Conservation (phyloP, 2,329 filamentous ascomycete genomes). For the Alternaria conjuncta region DNA sequence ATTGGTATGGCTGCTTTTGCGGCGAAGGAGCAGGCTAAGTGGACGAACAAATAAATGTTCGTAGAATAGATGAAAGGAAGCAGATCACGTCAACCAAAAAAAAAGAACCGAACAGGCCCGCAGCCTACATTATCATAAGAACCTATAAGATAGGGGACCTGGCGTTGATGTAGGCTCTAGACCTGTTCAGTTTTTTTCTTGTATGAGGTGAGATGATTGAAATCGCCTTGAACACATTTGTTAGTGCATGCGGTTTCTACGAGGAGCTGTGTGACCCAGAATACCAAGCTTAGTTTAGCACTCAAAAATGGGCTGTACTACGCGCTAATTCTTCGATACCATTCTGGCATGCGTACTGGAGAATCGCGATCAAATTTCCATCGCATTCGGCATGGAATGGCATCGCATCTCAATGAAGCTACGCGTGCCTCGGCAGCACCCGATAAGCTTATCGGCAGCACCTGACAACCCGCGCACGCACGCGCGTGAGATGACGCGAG, state of each 20-base stretch:
- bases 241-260: not conserved
- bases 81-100: not conserved
- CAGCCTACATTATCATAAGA: too few species aligned
- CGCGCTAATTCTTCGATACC: not conserved
- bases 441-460: slow-evolving; percentile 20
- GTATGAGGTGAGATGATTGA: not conserved
- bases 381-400: not conserved
- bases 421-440: slow-evolving; percentile 12
- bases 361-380: not conserved
- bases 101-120: too few species aligned
- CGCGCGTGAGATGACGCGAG: slow-evolving; percentile 14
- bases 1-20: slow-evolving; percentile 94
- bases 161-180: too few species aligned
- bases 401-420: slow-evolving; percentile 7
- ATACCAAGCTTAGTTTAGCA: not conserved
- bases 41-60: slow-evolving; percentile 73
- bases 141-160: too few species aligned
- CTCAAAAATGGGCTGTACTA: not conserved
- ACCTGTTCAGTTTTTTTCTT: too few species aligned
- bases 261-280: not conserved
- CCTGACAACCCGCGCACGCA: slow-evolving; percentile 12
- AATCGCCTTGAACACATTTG: not conserved
- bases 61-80: not conserved
- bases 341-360: not conserved
- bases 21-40: slow-evolving; percentile 91